Evolutionary conservation across 2,329 filamentous ascomycete species (phyloP).

Genomic region (Fusarium robinianum): DNA sequence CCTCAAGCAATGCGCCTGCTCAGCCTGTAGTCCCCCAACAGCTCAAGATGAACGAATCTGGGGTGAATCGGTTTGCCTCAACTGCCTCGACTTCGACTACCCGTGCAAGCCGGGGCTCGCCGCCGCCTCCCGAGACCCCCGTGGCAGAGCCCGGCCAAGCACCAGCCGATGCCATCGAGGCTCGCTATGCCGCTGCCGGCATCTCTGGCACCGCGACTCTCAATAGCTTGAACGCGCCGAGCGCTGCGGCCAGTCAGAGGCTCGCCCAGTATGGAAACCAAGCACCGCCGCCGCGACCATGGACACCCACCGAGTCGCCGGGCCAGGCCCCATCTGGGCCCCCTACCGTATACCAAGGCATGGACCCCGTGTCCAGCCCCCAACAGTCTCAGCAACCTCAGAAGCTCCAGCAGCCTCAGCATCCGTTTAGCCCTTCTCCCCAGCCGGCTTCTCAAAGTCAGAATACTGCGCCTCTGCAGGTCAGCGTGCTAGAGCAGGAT

Average conservation of each 20-base stretch:
- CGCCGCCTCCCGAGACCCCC: slow-evolving; percentile 92
- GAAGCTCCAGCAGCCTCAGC: slow-evolving; percentile 43
- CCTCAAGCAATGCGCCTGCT: slow-evolving; percentile 40
- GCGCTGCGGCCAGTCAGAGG: slow-evolving; percentile 79
- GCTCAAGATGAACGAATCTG: slow-evolving; percentile 46
- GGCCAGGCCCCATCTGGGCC: slow-evolving; percentile 86
- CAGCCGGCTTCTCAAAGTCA: slow-evolving; percentile 44
- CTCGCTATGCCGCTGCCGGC: slow-evolving; percentile 86
- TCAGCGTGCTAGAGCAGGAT: slow-evolving; percentile 81
- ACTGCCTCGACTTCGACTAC: slow-evolving; percentile 94
- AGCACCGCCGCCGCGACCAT: slow-evolving; percentile 63
- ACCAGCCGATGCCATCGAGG: slow-evolving; percentile 84
- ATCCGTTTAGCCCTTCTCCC: slow-evolving; percentile 43
- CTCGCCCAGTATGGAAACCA: slow-evolving; percentile 72
- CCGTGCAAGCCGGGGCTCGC: slow-evolving; percentile 86
- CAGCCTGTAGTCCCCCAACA: slow-evolving; percentile 31
- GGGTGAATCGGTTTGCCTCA: slow-evolving; percentile 69
- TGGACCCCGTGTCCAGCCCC: slow-evolving; percentile 66
- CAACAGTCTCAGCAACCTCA: too few relatives aligned
- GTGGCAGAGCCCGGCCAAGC: slow-evolving; percentile 71
- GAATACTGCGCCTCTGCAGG: slow-evolving; percentile 51
- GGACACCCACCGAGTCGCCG: slow-evolving; percentile 93
- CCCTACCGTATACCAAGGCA: slow-evolving; percentile 88
- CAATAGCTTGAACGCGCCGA: slow-evolving; percentile 71
- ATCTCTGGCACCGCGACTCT: slow-evolving; percentile 86